A percentile compares a stretch with the other conserved stretches of the same genome.
phyloP scores from a whole-genome alignment of 192 early-diverging fungal species.

The Gorgonomyces haynaldii region DNA sequence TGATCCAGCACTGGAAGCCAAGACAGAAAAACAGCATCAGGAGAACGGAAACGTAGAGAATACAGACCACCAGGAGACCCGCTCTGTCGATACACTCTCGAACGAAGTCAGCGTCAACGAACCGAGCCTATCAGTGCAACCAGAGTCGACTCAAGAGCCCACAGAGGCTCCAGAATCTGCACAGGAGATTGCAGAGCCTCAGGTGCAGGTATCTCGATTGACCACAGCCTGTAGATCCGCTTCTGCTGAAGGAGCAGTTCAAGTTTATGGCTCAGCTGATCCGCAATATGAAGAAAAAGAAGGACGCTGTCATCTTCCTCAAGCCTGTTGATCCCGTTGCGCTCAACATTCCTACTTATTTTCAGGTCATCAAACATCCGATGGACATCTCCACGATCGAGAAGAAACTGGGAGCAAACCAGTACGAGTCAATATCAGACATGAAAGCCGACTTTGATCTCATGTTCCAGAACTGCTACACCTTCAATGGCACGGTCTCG shows the following conservation, averaged over 20 bases:
- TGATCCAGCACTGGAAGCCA: too few relatives aligned
- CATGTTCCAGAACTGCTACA: slow-evolving; percentile 41
- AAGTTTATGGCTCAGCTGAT: slow-evolving; percentile 72
- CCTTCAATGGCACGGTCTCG: slow-evolving; percentile 34
- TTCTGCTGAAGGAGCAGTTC: slow-evolving; percentile 53
- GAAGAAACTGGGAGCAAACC: slow-evolving; percentile 45
- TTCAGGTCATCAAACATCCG: slow-evolving; percentile 56
- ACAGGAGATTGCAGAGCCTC: too few relatives aligned
- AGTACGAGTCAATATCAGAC: slow-evolving; percentile 40
- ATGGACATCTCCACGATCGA: slow-evolving; percentile 79
- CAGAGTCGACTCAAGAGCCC: too few relatives aligned
- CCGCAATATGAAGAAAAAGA: slow-evolving; percentile 61
- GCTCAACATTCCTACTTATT: slow-evolving; percentile 57
- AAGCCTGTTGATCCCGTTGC: slow-evolving; percentile 62
- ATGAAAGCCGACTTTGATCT: slow-evolving; percentile 31
- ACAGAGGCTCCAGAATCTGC: too few relatives aligned
- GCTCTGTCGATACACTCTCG: too few relatives aligned
- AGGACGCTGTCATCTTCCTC: slow-evolving; percentile 78
- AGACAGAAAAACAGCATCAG: too few relatives aligned
- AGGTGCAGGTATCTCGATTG: neutral
- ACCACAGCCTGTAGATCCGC: slow-evolving; percentile 1
- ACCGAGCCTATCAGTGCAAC: too few relatives aligned
- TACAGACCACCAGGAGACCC: too few relatives aligned
- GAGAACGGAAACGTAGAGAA: too few relatives aligned
- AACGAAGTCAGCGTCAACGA: too few relatives aligned